Percentiles rank a stretch among this genome's conserved stretches.
phyloP scores from a whole-genome alignment of 148 eudicot species.

The Dysphania ambrosioides region DNA sequence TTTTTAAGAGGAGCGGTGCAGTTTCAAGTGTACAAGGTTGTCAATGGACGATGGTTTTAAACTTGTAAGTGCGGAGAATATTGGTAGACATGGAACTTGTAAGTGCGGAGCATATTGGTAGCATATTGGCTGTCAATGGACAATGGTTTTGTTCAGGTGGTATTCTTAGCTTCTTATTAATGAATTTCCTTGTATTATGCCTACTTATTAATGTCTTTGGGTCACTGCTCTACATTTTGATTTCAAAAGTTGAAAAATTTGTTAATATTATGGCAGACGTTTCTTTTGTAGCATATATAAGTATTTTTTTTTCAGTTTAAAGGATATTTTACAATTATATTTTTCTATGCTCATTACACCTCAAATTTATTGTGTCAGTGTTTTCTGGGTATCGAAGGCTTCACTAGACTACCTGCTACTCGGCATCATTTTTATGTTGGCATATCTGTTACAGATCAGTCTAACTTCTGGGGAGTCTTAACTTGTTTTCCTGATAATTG shows the following conservation, averaged over 20 bases:
- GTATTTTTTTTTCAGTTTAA: not conserved
- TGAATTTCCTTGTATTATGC: not conserved
- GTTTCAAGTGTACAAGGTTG: not conserved
- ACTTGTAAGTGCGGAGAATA: not conserved
- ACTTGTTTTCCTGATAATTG: not conserved
- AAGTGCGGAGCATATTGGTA: too few species aligned
- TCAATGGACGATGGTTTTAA: not conserved
- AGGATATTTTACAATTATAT: not conserved
- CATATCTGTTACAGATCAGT: not conserved
- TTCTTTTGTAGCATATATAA: too few species aligned
- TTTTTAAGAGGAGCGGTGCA: not conserved
- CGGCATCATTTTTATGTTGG: not conserved
- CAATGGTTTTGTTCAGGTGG: too few species aligned
- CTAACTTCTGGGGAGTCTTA: not conserved
- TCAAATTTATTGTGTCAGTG: not conserved
- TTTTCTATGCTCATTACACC: not conserved
- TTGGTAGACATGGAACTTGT: not conserved
- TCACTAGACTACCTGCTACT: not conserved
- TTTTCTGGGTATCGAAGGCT: constrained; percentile 17
- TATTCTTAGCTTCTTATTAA: not conserved
- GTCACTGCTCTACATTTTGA: not conserved
- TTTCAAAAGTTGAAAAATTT: too few species aligned
- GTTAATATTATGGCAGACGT: too few species aligned
- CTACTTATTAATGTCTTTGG: not conserved
- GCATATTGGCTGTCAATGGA: not conserved